A percentile compares a stretch with the other conserved stretches of the same genome.
phyloP scores from a whole-genome alignment of 2,329 filamentous ascomycete species.

The Zelopaecilomyces penicillatus region DNA sequence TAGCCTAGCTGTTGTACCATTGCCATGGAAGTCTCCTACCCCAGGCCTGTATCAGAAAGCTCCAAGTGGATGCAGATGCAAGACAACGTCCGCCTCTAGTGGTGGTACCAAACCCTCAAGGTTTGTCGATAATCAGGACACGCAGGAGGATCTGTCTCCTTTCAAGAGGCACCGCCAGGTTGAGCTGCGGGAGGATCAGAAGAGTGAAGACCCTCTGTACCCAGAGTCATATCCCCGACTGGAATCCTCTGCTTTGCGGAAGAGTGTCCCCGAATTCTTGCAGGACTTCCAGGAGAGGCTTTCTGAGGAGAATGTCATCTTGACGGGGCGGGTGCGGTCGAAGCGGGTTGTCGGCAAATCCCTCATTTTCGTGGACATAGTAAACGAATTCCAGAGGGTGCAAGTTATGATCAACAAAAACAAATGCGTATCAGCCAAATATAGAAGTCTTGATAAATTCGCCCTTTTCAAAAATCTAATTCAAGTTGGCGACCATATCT shows the following conservation, averaged over 20 bases:
- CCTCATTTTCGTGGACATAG: constrained; percentile 76
- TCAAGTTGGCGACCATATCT: constrained; percentile 74
- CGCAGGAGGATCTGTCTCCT: constrained; percentile 20
- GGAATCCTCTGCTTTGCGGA: constrained; percentile 16
- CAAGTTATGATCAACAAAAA: constrained; percentile 70
- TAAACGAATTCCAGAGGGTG: constrained; percentile 61
- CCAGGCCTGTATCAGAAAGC: background rate
- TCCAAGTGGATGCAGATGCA: background rate
- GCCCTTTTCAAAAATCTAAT: constrained; percentile 57
- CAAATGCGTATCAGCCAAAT: constrained; percentile 30
- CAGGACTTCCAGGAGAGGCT: constrained; percentile 19
- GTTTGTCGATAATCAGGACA: constrained; percentile 12
- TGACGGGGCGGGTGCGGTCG: constrained; percentile 60
- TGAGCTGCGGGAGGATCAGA: constrained; percentile 23
- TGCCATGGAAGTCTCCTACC: constrained; percentile 2
- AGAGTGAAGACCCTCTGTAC: constrained; percentile 27
- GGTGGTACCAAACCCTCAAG: constrained; percentile 7
- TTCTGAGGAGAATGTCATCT: constrained; percentile 20
- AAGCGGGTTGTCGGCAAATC: constrained; percentile 65
- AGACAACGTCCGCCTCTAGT: constrained; percentile 14
- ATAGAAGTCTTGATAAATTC: constrained; percentile 35
- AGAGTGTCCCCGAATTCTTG: constrained; percentile 27
- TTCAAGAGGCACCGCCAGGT: constrained; percentile 29
- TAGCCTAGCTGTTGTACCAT: background rate
- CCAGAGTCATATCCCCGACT: constrained; percentile 28